phyloP scores from a whole-genome alignment of 257 asterid genomes.

The Sherardia arvensis region DNA sequence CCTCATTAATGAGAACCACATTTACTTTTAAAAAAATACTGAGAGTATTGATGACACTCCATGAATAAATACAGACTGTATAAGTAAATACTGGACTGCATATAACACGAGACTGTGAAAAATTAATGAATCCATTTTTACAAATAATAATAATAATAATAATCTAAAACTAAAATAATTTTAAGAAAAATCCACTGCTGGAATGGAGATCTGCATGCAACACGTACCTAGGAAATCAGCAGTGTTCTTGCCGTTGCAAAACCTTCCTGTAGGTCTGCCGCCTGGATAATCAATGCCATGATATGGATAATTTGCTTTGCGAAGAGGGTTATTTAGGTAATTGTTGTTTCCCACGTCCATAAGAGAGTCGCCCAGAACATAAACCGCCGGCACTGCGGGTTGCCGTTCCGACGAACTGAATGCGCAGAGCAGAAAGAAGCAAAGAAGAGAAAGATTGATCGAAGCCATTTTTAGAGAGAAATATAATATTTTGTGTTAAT shows the following conservation, averaged over 20 bases:
- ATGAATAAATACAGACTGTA: too few relatives aligned
- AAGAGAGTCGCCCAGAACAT: constrained; percentile 72
- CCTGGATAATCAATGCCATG: constrained; percentile 58
- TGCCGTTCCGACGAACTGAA: constrained; percentile 24
- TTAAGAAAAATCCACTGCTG: too few relatives aligned
- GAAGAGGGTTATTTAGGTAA: constrained; percentile 29
- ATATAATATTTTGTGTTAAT: too few relatives aligned
- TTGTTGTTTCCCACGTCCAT: constrained; percentile 79
- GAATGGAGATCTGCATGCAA: too few relatives aligned
- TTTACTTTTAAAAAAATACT: too few relatives aligned
- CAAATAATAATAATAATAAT: too few relatives aligned
- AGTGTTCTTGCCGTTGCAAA: constrained; percentile 69
- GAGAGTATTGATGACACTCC: too few relatives aligned
- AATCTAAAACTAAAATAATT: too few relatives aligned
- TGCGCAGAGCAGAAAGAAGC: constrained; percentile 10
- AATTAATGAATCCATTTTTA: too few relatives aligned
- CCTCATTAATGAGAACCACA: too few relatives aligned
- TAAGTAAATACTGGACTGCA: too few relatives aligned
- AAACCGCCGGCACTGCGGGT: constrained; percentile 36
- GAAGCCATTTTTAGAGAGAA: background rate
- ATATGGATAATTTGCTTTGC: constrained; percentile 53
- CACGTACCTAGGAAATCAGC: constrained; percentile 62
- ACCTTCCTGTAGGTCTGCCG: constrained; percentile 60
- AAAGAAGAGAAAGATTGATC: background rate
- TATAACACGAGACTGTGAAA: too few relatives aligned